Conservation (phyloP, 148 eudicot genomes). For the Mesembryanthemum crystallinum region DNA sequence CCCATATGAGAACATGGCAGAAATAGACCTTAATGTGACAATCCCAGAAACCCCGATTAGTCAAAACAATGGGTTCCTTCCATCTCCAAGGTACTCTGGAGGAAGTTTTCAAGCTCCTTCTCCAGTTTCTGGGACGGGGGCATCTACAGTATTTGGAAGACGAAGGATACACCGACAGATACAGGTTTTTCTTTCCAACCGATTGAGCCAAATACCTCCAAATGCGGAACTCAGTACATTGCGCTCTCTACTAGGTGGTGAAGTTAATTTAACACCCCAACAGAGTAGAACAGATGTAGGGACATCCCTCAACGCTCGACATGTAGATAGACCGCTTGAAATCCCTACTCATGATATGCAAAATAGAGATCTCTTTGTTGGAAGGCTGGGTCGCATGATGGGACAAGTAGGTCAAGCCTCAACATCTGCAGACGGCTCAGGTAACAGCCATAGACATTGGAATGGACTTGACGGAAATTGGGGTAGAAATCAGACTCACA, state of each 20-base stretch:
- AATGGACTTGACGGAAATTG: constrained; percentile 34
- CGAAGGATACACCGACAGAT: constrained; percentile 59
- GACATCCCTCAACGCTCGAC: constrained; percentile 23
- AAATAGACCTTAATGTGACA: constrained; percentile 72
- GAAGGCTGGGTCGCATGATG: constrained; percentile 27
- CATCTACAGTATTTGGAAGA: constrained; percentile 60
- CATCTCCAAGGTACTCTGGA: constrained; percentile 45
- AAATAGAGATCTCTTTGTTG: constrained; percentile 26
- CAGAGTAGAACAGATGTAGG: constrained; percentile 30
- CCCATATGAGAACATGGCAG: constrained; percentile 55
- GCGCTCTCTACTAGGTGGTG: constrained; percentile 28
- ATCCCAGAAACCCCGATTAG: constrained; percentile 72
- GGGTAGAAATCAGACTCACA: constrained; percentile 26
- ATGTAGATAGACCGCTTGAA: constrained; percentile 31
- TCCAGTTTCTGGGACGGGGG: constrained; percentile 49
- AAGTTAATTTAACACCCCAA: constrained; percentile 19
- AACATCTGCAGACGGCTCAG: constrained; percentile 29
- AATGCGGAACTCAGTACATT: constrained; percentile 23
- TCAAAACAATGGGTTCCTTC: constrained; percentile 39
- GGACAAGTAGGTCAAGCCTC: constrained; percentile 32
- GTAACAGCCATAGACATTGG: constrained; percentile 23
- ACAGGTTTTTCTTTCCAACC: constrained; percentile 30
- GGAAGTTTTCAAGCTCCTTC: constrained; percentile 44
- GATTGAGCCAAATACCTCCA: constrained; percentile 28
- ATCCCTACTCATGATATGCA: constrained; percentile 22